phyloP scores from a whole-genome alignment of 2,329 filamentous ascomycete species.

The Orbilia oligospora region DNA sequence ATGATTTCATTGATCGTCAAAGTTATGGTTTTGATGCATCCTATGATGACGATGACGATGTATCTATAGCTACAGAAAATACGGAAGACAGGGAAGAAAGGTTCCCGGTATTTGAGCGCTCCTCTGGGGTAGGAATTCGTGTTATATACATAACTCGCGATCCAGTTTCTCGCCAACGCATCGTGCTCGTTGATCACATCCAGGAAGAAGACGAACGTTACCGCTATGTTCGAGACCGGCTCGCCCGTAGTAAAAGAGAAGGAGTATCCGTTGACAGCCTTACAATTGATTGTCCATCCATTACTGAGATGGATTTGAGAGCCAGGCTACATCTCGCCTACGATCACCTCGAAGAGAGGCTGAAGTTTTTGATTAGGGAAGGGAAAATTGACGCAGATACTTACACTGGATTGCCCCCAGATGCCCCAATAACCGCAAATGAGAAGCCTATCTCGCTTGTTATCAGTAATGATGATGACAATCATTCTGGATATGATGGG shows the following conservation, averaged over 20 bases:
- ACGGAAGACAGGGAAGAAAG: constrained; percentile 19
- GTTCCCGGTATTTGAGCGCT: constrained; percentile 35
- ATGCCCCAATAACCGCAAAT: neutral
- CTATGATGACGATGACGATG: constrained; percentile 12
- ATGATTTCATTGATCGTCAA: neutral
- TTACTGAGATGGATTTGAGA: constrained; percentile 3
- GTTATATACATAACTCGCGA: constrained; percentile 35
- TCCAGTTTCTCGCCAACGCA: neutral
- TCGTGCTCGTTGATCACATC: constrained; percentile 19
- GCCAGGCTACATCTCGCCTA: constrained; percentile 27
- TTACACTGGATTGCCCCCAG: neutral
- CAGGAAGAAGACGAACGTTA: constrained; percentile 35
- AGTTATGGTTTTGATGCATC: neutral
- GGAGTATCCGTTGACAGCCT: constrained; percentile 8
- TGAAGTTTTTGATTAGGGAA: constrained; percentile 1
- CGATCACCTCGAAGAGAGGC: constrained; percentile 11
- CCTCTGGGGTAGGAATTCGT: constrained; percentile 11
- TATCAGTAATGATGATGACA: neutral
- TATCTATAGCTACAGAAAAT: constrained; percentile 3
- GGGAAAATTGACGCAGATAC: neutral
- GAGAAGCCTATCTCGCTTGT: neutral
- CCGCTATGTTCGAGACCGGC: constrained; percentile 13
- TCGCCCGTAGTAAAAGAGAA: neutral
- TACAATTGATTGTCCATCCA: constrained; percentile 4
- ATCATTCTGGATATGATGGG: neutral